Percentiles rank a stretch among this genome's conserved stretches.
phyloP scores from a whole-genome alignment of 2,329 filamentous ascomycete genomes.

The Polychaeton citri region DNA sequence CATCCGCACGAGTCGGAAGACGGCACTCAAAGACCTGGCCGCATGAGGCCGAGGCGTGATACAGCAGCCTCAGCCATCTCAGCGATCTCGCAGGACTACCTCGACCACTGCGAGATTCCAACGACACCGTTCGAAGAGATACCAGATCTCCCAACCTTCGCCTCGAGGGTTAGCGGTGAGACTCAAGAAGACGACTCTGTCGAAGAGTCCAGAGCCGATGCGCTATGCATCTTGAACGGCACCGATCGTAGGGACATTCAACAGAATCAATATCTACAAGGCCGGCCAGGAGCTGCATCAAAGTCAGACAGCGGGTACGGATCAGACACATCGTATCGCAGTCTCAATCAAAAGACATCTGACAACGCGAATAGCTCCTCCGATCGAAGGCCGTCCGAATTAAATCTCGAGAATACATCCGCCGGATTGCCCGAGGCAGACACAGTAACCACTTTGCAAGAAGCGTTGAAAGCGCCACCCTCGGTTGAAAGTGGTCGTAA shows the following conservation, averaged over 20 bases:
- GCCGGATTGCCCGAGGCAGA: neutral
- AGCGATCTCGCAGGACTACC: constrained; percentile 11
- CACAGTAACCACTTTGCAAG: neutral
- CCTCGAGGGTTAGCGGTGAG: constrained; percentile 16
- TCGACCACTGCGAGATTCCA: constrained; percentile 11
- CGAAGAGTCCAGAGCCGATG: constrained; percentile 11
- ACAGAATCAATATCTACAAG: neutral
- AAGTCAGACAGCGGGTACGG: constrained; percentile 23
- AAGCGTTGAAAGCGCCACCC: neutral
- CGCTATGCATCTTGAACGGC: constrained; percentile 14
- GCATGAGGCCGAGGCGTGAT: neutral
- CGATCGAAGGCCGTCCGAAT: neutral
- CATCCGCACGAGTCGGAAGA: too few relatives aligned
- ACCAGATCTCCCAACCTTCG: constrained; percentile 8
- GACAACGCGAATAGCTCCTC: neutral
- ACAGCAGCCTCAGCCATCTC: neutral
- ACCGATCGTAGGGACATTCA: neutral
- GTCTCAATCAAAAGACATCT: neutral
- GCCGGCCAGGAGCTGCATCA: constrained; percentile 1
- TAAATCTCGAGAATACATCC: neutral
- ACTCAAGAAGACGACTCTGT: constrained; percentile 5
- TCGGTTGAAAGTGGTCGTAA: neutral
- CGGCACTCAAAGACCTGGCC: too few relatives aligned
- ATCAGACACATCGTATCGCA: constrained; percentile 13
- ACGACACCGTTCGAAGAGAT: constrained; percentile 10